A percentile compares a stretch with the other conserved stretches of the same genome.
phyloP scores from a whole-genome alignment of 768 basidiomycete species.

The Holtermanniella nyarrowii region DNA sequence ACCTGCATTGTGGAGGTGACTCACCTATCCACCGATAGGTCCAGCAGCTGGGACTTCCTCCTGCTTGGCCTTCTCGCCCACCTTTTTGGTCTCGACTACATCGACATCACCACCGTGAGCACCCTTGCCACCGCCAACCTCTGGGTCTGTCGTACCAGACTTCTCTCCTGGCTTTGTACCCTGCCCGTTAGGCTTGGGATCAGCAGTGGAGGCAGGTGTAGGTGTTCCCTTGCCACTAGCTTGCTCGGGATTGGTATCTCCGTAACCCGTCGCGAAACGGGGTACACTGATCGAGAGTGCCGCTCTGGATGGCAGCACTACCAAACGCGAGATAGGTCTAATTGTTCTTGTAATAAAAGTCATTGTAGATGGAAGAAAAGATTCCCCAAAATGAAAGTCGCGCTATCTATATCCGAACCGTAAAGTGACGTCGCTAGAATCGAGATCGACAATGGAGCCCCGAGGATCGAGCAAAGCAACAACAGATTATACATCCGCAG shows the following conservation, averaged over 20 bases:
- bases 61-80: constrained; percentile 32
- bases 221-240: constrained; percentile 21
- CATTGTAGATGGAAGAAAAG: background rate
- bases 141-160: constrained; percentile 19
- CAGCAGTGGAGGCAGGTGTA: constrained; percentile 11
- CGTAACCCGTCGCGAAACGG: constrained; percentile 26
- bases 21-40: constrained; percentile 27
- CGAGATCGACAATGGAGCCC: background rate
- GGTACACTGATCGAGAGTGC: constrained; percentile 4
- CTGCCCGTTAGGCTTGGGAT: constrained; percentile 18
- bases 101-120: constrained; percentile 13
- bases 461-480: too few relatives aligned
- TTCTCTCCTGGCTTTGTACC: constrained; percentile 13
- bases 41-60: constrained; percentile 23
- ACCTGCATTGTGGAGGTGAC: background rate
- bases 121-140: constrained; percentile 10
- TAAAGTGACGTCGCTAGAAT: too few relatives aligned
- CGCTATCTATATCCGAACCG: too few relatives aligned
- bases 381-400: too few relatives aligned
- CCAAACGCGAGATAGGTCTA: background rate
- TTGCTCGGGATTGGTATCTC: constrained; percentile 31
- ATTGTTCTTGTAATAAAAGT: background rate
- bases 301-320: too few relatives aligned
- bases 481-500: too few relatives aligned
- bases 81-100: constrained; percentile 34